Conservation (phyloP, 225 moss, liverwort and hornwort species). For the Climacium dendroides region DNA sequence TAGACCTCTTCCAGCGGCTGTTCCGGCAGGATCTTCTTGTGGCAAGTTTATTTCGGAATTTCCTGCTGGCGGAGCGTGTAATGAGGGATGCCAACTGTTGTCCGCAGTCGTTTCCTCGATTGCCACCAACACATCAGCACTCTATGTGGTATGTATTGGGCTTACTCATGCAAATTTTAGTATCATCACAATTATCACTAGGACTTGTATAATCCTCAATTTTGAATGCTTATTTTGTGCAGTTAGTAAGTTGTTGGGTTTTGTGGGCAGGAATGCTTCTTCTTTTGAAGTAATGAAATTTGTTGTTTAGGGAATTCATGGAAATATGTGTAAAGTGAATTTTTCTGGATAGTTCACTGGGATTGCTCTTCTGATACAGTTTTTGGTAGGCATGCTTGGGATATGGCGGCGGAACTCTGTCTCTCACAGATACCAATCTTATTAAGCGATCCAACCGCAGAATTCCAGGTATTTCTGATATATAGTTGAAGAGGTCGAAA, state of each 20-base stretch:
- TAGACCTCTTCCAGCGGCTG: conserved; percentile 92
- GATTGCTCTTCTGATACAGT: not conserved
- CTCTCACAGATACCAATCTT: conserved; percentile 75
- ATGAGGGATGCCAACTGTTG: conserved; percentile 93
- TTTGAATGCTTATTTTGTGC: not conserved
- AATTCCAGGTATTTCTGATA: conserved; percentile 58
- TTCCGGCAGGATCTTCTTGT: conserved; percentile 99
- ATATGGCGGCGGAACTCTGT: conserved; percentile 98
- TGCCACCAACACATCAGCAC: conserved; percentile 98
- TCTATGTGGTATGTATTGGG: conserved; percentile 80
- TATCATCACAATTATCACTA: not conserved
- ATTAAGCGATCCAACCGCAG: conserved; percentile 48
- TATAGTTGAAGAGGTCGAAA: not conserved
- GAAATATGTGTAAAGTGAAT: not conserved
- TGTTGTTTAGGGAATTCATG: not conserved
- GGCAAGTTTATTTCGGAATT: conserved; percentile 96
- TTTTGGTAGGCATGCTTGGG: conserved; percentile 85
- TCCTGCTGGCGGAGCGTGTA: conserved; percentile 88
- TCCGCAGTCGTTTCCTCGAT: conserved; percentile 77
- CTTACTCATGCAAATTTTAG: not conserved
- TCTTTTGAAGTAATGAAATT: not conserved
- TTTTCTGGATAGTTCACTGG: not conserved
- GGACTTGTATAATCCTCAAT: not conserved
- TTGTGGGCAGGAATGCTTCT: not conserved
- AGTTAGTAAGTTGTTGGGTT: not conserved